Evolutionary conservation across 208 protist species (phyloP), one percentile per base, ranked within the genome.

Genomic region (Leishmania major): DNA sequence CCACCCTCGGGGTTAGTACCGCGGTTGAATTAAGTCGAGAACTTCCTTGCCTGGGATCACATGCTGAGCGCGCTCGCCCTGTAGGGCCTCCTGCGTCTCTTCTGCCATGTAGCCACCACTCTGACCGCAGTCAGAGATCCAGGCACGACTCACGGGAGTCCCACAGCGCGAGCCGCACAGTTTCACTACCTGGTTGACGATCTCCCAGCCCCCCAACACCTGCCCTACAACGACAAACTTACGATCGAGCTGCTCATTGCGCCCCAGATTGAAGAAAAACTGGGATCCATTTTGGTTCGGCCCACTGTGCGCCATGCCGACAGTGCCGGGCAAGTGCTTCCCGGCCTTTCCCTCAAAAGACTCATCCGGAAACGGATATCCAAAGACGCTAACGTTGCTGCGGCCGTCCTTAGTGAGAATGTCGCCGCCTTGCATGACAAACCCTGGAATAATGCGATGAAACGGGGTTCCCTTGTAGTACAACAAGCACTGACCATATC

Each of bases 351-450:
- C 90, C 0, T 93, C 78, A 85, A 99, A 99, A 79, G 95, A 97
- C 83, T 99, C 98, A 84, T 99, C 97, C 1, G 93, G 88, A 77
- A 99, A 99, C 15, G 86, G 90, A 76, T 93, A 92, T n/a, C 98
- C 98, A 85, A 98, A 99, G 59, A 98, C 97, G 71, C 94, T 98
- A 49, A 97, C 90, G 78, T 98, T 98, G 75, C 98, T 97, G 77
- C 91, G 94, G 67, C 98, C 98, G 84, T 99, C 94, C 70, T 91
- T 93, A 11, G 86, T 91, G 66, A 97, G 91, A 69, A 99, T 98
- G 83, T 99, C 98, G 35, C 98, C 98, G 22, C 97, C 97, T 82
- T 99, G 98, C 53, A 98, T 88, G 47, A 99, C 96, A 90, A 99
- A 99, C 13, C 91, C 90, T 2, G 90, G 87, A 67, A 99, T 99